These are phyloP conservation scores for Epipyxis sp. DNA, from an alignment of 108 stramenopile species.

Conservation along the genomic window DNA sequence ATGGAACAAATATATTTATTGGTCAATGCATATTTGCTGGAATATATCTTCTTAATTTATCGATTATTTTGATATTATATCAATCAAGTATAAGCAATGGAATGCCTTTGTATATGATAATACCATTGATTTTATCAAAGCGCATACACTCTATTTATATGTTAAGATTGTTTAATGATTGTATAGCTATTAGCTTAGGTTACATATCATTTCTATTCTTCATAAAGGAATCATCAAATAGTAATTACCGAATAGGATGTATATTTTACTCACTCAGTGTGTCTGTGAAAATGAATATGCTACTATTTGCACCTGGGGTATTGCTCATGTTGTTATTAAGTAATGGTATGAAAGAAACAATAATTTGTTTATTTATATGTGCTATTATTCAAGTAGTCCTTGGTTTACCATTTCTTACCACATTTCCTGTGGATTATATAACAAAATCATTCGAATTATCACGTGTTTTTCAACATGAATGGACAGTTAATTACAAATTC, in stretches of 20 bases:
- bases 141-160: constrained; percentile 91
- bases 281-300: constrained; percentile 92
- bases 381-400: constrained; percentile 72
- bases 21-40: constrained; percentile 77
- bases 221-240: constrained; percentile 45
- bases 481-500: constrained; percentile 97
- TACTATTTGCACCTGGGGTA: constrained; percentile 90
- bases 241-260: constrained; percentile 74
- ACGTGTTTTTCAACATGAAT: constrained; percentile 89
- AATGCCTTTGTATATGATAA: constrained; percentile 57
- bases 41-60: constrained; percentile 67
- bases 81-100: constrained; percentile 58
- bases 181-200: constrained; percentile 76
- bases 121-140: constrained; percentile 71
- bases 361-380: constrained; percentile 52
- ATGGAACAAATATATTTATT: constrained; percentile 56
- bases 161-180: constrained; percentile 95
- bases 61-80: constrained; percentile 71
- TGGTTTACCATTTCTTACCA: constrained; percentile 82
- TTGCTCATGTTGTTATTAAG: constrained; percentile 70
- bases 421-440: constrained; percentile 79
- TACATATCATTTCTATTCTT: constrained; percentile 73
- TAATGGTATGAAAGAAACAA: constrained; percentile 44
- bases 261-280: constrained; percentile 82
- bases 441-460: constrained; percentile 90